Percentiles rank a stretch among this genome's conserved stretches.
Evolutionary conservation across 192 early-diverging fungal genomes (phyloP).

Genomic region (Dimargaris verticillata): DNA sequence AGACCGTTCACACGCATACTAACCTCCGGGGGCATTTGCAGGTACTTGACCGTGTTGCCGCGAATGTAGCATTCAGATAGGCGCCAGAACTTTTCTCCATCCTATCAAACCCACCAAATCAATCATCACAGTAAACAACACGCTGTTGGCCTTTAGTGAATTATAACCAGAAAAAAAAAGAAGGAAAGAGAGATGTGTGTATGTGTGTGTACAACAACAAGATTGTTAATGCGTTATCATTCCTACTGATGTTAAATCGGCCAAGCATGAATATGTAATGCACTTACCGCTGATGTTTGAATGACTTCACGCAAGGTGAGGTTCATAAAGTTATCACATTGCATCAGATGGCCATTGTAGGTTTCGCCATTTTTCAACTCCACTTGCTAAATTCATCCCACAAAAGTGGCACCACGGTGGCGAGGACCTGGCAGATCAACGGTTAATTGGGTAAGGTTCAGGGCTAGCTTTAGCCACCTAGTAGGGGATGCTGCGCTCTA

Average conservation of each 20-base stretch:
- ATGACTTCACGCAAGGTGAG: constrained; percentile 87
- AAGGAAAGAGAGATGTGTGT: too few species aligned
- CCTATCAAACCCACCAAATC: constrained; percentile 38
- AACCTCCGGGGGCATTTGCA: constrained; percentile 74
- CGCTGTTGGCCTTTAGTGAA: too few species aligned
- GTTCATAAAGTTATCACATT: constrained; percentile 98
- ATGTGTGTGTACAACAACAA: too few species aligned
- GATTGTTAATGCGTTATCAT: too few species aligned
- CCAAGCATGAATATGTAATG: background rate
- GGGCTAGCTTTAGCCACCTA: background rate
- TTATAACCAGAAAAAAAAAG: too few species aligned
- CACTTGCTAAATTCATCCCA: constrained; percentile 42
- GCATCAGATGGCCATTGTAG: constrained; percentile 93
- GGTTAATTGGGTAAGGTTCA: background rate
- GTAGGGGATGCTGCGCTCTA: background rate
- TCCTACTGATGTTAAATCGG: too few species aligned
- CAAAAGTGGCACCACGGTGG: too few species aligned
- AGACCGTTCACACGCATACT: constrained; percentile 3
- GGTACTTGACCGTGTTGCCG: constrained; percentile 76
- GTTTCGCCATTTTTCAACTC: constrained; percentile 96
- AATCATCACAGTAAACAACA: too few species aligned
- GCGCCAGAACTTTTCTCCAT: constrained; percentile 86
- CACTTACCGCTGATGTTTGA: constrained; percentile 63
- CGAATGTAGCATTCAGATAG: constrained; percentile 85
- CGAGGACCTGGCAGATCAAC: too few species aligned